Evolutionary conservation across 2,329 filamentous ascomycete species (phyloP), one percentile per base, ranked within the genome.

Genomic region (Aureobasidium lini): DNA sequence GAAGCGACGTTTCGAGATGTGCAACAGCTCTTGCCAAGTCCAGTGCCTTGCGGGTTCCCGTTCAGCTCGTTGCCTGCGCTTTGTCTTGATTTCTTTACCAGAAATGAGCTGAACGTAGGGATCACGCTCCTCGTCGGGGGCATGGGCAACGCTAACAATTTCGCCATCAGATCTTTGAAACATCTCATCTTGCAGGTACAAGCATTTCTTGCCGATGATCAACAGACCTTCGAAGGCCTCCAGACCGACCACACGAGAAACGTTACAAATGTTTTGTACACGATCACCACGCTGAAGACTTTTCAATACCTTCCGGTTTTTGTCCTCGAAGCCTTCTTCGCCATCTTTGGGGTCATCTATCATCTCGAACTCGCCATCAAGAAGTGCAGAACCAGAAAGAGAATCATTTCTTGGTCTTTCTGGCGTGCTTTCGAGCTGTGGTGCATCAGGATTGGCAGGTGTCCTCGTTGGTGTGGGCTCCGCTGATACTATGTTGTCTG

Each of bases 241-340:
- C 4, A 99, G 79, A 9, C 94, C 94, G 34, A 96, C 86, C 58
- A 99, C 93, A 10, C 94, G 87, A 15, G 94, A 97, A 52, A 97
- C 87, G 66, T 99, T 99, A 78, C 90, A 95, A 1, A 96, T 90
- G 60, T 90, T 88, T 70, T 96, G 90, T 1, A 99, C 93, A 59
- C 92, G 84, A 67, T 99, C 94, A 5, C 92, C 91, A 11, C 88
- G 87, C 66, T 96, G 88, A 10, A 99, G 79, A 63, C 90, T 93
- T 54, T 94, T 84, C 90, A 97, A 95, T 46, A 99, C 93, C 72
- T 96, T 96, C 46, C 95, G 84, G 68, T 99, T 97, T 77, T 96
- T 97, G 72, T 99, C 95, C 73, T 99, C 95, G 63, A 95, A 95
- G 1, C 86, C 87, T 65, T 94, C 90, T 29, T 89, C 83, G 42